These are phyloP conservation scores for Liriodendron chinense DNA, from an alignment of 164 flowering plant species.

Conservation along the genomic window DNA sequence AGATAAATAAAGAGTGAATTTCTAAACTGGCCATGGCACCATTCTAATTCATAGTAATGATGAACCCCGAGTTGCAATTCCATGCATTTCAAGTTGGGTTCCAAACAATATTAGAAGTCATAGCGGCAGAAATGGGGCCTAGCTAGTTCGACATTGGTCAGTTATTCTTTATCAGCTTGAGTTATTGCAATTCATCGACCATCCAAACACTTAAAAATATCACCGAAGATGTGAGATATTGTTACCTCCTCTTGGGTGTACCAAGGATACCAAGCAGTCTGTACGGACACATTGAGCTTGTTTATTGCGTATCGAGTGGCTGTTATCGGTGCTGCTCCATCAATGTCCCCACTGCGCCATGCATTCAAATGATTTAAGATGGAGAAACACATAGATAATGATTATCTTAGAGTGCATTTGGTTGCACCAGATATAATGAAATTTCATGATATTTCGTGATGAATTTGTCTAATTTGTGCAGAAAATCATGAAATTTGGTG, in stretches of 20 bases:
- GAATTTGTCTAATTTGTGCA: too few relatives aligned
- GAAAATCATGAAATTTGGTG: too few relatives aligned
- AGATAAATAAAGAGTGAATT: neutral
- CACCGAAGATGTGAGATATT: neutral
- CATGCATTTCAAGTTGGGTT: too few relatives aligned
- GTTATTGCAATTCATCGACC: too few relatives aligned
- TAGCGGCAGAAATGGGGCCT: too few relatives aligned
- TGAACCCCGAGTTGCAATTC: too few relatives aligned
- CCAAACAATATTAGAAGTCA: too few relatives aligned
- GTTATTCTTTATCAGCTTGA: too few relatives aligned
- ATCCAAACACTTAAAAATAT: too few relatives aligned
- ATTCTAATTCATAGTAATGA: too few relatives aligned
- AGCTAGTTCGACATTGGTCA: neutral
- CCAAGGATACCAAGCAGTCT: slow-evolving; percentile 43
- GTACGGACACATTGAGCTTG: slow-evolving; percentile 17
- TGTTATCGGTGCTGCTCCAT: slow-evolving; percentile 32
- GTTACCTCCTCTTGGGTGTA: slow-evolving; percentile 29
- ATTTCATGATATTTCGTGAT: too few relatives aligned
- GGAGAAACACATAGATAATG: neutral
- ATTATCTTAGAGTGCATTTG: neutral
- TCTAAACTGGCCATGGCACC: neutral
- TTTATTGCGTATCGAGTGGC: slow-evolving; percentile 31
- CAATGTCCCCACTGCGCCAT: slow-evolving; percentile 39
- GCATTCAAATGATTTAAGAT: neutral
- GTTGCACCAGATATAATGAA: too few relatives aligned